Evolutionary conservation across 441 rosid species (phyloP), one percentile per base, ranked within the genome.

Genomic region (Eruca vesicaria): DNA sequence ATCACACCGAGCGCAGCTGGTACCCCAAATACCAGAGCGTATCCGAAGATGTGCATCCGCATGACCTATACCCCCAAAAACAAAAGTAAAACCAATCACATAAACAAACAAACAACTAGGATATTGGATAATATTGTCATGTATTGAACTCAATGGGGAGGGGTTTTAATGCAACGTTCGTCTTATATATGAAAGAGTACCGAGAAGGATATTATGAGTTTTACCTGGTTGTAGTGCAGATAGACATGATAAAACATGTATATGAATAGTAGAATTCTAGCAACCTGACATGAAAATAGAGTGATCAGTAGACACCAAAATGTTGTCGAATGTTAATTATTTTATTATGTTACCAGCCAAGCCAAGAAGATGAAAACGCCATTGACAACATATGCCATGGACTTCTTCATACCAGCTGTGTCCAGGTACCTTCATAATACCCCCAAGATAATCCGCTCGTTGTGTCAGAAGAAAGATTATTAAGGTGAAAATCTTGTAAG

Each of bases 341-440:
- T 19, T 53, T 6, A n/a, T 53, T 12, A 19, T 7, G 66, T 85
- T n/a, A 89, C 94, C 92, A 89, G 85, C 94, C 94, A 89, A 48
- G 81, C 63, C 73, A 86, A 69, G 77, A 89, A 89, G 78, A 89
- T 87, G 77, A 82, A 61, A 15, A 87, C 76, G 14, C 94, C 94
- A 67, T 89, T 89, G n/a, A 89, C 61, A 65, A 87, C 83, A 41
- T 89, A 89, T 1, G 88, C 82, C 23, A 28, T 23, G 59, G 92
- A 87, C 73, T 81, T 85, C 87, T 89, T 89, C 92, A 86, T 80
- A 69, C 94, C 94, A 69, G 90, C 86, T 2, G 82, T 85, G 68
- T 88, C 88, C 76, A 85, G 82, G 63, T 69, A 83, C 86, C 88
- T 83, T 79, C 55, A 78, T 52, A 48, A 82, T 74, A 81, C 56